Conservation (phyloP, 768 basidiomycete genomes). For the Dendrothele bispora region DNA sequence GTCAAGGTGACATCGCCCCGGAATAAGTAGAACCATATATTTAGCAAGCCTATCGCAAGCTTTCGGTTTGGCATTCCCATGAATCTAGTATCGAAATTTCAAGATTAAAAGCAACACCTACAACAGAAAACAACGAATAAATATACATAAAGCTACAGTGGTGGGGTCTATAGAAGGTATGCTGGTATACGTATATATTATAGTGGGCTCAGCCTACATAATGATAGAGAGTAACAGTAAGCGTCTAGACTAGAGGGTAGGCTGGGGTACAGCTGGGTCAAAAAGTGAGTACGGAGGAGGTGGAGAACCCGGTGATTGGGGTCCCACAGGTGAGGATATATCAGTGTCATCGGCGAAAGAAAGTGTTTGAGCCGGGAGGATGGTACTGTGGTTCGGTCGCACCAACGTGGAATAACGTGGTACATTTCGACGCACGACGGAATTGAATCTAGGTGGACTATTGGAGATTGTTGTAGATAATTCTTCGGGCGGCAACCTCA, state of each 20-base stretch:
- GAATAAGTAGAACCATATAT: no score
- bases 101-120: not conserved
- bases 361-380: not conserved
- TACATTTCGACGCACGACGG: not conserved
- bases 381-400: slow-evolving; percentile 1
- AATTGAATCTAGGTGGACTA: slow-evolving; percentile 1
- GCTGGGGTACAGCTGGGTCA: no score
- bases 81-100: no score
- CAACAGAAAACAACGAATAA: not conserved
- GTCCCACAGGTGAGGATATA: not conserved
- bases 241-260: no score
- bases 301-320: not conserved
- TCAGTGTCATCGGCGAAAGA: not conserved
- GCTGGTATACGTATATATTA: not conserved
- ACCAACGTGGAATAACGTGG: slow-evolving; percentile 7
- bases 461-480: not conserved
- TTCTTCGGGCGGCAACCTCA: no score
- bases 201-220: not conserved
- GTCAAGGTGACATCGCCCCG: no score
- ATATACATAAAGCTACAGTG: not conserved
- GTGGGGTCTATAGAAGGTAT: not conserved
- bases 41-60: no score
- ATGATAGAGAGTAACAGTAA: no score
- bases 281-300: slow-evolving; percentile 27
- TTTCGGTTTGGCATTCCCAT: no score